These are phyloP conservation scores for Aegilops bicornis DNA, from an alignment of 176 grass and related monocot species.

Conservation along the genomic window DNA sequence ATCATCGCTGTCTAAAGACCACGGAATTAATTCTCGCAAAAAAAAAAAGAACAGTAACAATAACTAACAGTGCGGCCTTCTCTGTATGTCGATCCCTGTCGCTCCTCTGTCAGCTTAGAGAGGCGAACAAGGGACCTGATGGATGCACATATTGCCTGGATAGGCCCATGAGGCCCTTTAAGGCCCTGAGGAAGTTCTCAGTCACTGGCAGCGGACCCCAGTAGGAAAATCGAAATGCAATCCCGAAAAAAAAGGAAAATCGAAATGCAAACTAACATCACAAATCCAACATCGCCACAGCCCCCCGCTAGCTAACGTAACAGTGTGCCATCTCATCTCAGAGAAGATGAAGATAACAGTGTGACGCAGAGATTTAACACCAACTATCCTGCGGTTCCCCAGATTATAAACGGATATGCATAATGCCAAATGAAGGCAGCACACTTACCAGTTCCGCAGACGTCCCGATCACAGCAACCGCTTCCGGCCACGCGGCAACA, in stretches of 20 bases:
- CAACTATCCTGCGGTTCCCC: background rate
- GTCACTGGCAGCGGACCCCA: background rate
- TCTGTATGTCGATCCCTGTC: background rate
- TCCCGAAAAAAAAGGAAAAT: too few species aligned
- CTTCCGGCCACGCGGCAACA: constrained; percentile 27
- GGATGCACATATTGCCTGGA: constrained; percentile 28
- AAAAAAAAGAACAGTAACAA: background rate
- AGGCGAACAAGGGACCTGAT: background rate
- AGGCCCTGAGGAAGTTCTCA: background rate
- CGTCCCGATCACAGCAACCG: background rate
- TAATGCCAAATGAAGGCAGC: background rate
- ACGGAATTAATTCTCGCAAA: background rate
- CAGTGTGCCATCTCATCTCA: background rate
- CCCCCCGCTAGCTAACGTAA: background rate
- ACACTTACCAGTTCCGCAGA: constrained; percentile 12
- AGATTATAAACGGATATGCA: background rate
- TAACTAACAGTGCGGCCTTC: background rate
- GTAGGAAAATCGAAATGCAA: background rate
- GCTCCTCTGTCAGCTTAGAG: background rate
- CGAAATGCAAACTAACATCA: background rate
- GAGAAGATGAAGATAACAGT: background rate
- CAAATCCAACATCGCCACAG: background rate
- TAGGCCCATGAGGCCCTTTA: constrained; percentile 5
- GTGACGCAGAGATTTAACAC: background rate
- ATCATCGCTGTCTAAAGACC: background rate